A percentile compares a stretch with the other conserved stretches of the same genome.
These are phyloP conservation scores for Yarrowia sp. DNA, from an alignment of 805 yeast species.

Conservation along the genomic window DNA sequence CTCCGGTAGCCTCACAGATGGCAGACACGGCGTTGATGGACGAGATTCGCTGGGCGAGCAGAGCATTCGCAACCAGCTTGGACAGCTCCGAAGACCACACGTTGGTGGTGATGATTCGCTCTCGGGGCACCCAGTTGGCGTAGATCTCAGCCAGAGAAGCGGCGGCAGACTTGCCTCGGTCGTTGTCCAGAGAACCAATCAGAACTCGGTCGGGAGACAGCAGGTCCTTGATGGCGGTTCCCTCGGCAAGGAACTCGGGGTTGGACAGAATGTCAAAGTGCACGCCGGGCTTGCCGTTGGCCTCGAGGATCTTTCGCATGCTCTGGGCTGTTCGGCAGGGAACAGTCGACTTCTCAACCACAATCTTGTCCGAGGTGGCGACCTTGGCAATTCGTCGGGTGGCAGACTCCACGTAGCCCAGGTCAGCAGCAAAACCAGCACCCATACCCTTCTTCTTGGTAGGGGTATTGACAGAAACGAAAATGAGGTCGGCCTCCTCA, in stretches of 20 bases:
- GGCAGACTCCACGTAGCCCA: conserved; percentile 47
- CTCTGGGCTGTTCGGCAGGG: conserved; percentile 48
- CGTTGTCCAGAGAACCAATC: conserved; percentile 47
- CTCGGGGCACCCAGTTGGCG: conserved; percentile 47
- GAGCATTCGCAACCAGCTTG: conserved; percentile 48
- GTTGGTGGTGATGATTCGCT: conserved; percentile 47
- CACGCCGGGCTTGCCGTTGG: conserved; percentile 47
- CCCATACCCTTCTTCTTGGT: conserved; percentile 48
- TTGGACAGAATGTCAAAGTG: conserved; percentile 48
- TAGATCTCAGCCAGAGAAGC: conserved; percentile 48
- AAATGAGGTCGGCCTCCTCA: conserved; percentile 47
- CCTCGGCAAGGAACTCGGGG: conserved; percentile 49
- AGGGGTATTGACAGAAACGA: conserved; percentile 49
- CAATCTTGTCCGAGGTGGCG: conserved; percentile 47
- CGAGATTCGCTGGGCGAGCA: conserved; percentile 48
- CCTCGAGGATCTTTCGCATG: conserved; percentile 46
- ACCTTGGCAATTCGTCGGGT: conserved; percentile 48
- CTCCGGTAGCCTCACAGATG: conserved; percentile 49
- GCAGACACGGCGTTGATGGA: conserved; percentile 49
- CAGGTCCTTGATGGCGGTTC: conserved; percentile 47
- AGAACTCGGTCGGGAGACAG: conserved; percentile 47
- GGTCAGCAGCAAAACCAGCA: conserved; percentile 47
- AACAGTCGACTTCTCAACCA: conserved; percentile 48
- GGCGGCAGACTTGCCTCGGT: conserved; percentile 46
- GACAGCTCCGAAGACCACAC: conserved; percentile 49